Percentiles rank a stretch among this genome's conserved stretches.
Evolutionary conservation across 371 early-diverging fungal genomes (phyloP).

Genomic region (Dichotomocladium elegans): DNA sequence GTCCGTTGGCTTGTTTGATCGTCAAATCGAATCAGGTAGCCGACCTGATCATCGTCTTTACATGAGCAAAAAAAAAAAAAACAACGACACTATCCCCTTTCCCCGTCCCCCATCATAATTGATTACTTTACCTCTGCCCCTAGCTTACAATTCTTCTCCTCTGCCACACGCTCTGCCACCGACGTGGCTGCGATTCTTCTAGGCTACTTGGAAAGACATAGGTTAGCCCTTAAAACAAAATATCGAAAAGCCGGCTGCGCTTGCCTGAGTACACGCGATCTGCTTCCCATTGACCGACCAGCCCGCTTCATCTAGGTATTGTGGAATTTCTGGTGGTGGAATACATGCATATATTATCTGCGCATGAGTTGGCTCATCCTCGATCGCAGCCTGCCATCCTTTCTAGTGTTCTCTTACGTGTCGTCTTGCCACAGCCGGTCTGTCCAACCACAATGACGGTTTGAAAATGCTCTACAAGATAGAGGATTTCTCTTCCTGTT

Average conservation of each 20-base stretch:
- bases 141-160: conserved; percentile 82
- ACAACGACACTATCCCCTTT: too few species aligned
- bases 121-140: conserved; percentile 67
- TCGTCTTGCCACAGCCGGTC: conserved; percentile 71
- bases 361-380: not conserved
- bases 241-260: too few species aligned
- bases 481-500: conserved; percentile 49
- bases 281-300: conserved; percentile 58
- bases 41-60: conserved; percentile 39
- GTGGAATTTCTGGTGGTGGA: conserved; percentile 64
- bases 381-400: not conserved
- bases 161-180: conserved; percentile 94
- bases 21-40: conserved; percentile 77
- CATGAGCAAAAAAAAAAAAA: too few species aligned
- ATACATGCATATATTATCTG: not conserved
- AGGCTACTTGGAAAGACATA: too few species aligned
- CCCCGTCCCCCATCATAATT: not conserved
- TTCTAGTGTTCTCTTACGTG: conserved; percentile 50
- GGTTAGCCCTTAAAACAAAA: too few species aligned
- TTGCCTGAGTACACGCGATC: conserved; percentile 77
- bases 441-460: conserved; percentile 65
- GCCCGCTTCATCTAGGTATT: conserved; percentile 72
- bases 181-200: conserved; percentile 95
- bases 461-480: conserved; percentile 61
- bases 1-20: conserved; percentile 58